These are phyloP conservation scores for Cladobotryum mycophilum DNA, from an alignment of 2,329 filamentous ascomycete genomes.

Conservation along the genomic window DNA sequence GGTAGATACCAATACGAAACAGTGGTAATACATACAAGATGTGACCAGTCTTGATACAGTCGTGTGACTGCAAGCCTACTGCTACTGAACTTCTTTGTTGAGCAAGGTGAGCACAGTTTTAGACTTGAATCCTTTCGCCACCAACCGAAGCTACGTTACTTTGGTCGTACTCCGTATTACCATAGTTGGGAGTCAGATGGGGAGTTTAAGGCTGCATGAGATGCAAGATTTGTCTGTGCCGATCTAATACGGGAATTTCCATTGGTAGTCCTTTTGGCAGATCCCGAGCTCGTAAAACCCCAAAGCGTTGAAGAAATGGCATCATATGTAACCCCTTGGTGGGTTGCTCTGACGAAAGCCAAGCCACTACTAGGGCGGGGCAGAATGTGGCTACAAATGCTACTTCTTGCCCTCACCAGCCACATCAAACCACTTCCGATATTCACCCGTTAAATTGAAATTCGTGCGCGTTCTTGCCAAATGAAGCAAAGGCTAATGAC, in stretches of 20 bases:
- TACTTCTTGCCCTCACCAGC: neutral
- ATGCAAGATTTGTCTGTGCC: too few relatives aligned
- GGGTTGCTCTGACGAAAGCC: constrained; percentile 1
- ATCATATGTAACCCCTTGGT: too few relatives aligned
- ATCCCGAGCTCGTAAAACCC: too few relatives aligned
- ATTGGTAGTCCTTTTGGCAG: too few relatives aligned
- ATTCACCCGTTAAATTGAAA: neutral
- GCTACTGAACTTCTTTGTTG: too few relatives aligned
- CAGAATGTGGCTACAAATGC: neutral
- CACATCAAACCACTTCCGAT: neutral
- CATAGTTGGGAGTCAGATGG: too few relatives aligned
- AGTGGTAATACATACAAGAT: neutral
- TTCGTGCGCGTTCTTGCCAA: too few relatives aligned
- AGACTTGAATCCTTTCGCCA: neutral
- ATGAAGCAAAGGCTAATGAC: neutral
- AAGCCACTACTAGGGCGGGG: constrained; percentile 5
- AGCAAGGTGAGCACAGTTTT: too few relatives aligned
- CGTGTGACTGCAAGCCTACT: neutral
- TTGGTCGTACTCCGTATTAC: neutral
- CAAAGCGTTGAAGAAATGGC: too few relatives aligned
- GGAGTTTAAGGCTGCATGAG: too few relatives aligned
- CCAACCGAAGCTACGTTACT: constrained; percentile 3
- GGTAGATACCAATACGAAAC: constrained; percentile 7
- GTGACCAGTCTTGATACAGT: neutral
- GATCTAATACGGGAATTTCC: too few relatives aligned